Base-by-base conservation (phyloP, 202 grass and related monocot species). In the Saccharum hybrid region DNA sequence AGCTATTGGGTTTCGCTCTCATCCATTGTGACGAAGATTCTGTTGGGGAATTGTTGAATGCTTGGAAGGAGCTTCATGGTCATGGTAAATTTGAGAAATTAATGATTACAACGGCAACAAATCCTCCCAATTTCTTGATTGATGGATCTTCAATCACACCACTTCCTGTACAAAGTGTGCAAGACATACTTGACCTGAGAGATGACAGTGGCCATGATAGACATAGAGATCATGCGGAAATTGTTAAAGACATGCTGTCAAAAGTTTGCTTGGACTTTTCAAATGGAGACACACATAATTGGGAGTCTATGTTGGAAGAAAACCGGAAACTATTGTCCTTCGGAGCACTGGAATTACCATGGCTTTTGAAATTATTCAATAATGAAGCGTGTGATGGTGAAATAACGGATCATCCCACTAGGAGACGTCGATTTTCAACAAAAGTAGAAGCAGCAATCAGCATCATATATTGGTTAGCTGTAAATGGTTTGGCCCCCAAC, bases 21-120 rank as follows among this genome's bases (percentile, higher is more conserved):
- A 85, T 77, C 78, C 87, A 98, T 83, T 98, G 95, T 75, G 92
- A 98, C 18, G 71, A 91, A 48, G 90, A 89, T 77, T 98, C 90
- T 77, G 82, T 98, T 74, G 92, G 95, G 10, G 92, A 94, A 79
- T 76, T 98, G 82, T 86, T 98, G 76, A 94, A 87, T 98, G 92
- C 80, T 52, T 98, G 95, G 95, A 98, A 98, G 71, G 95, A 98
- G 43, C 73, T 98, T 65, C 90, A 94, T 86, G 83, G 91, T 75
- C 86, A 80, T 83, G 85, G 85, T 86, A 85, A 85, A 81, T 81
- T 94, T 83, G 90, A 94, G 83, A 83, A 91, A 83, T 83, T 97
- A 74, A 91, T 87, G 74, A 68, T 86, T 91, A 77, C 62, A 59
- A 88, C 89, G 8, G 89, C 75, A 79, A 89, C 87, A 52, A 85